These are phyloP conservation scores for Venturiaceae sp. DNA, from an alignment of 2,329 filamentous ascomycete species.

Conservation along the genomic window DNA sequence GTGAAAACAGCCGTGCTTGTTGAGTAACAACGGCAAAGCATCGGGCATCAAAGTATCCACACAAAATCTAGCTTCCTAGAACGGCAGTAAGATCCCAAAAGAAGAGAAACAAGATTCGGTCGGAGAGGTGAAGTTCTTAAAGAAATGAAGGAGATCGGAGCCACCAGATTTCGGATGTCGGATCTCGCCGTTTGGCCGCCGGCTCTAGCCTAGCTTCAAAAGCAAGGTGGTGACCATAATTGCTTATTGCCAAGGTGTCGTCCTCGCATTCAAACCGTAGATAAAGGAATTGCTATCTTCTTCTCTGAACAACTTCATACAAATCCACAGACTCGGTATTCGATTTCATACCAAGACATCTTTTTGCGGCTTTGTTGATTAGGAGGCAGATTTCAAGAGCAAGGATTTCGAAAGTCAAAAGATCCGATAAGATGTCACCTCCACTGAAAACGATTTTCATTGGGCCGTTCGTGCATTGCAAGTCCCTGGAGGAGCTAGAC, in stretches of 20 bases:
- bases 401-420: neutral
- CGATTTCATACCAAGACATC: no score
- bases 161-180: neutral
- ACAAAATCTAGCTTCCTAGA: neutral
- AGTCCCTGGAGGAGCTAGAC: slow-evolving; percentile 37
- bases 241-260: neutral
- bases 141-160: neutral
- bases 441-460: slow-evolving; percentile 36
- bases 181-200: neutral
- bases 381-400: neutral
- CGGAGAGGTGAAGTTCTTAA: neutral
- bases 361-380: no score
- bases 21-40: no score
- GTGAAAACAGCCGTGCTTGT: neutral
- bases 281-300: neutral
- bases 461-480: slow-evolving; percentile 53
- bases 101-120: neutral
- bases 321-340: no score
- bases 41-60: neutral
- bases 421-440: neutral
- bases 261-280: neutral
- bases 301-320: neutral
- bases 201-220: neutral
- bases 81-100: neutral
- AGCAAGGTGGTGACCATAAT: neutral